Conservation (phyloP, 768 basidiomycete genomes). For the Termitomyces sp. region DNA sequence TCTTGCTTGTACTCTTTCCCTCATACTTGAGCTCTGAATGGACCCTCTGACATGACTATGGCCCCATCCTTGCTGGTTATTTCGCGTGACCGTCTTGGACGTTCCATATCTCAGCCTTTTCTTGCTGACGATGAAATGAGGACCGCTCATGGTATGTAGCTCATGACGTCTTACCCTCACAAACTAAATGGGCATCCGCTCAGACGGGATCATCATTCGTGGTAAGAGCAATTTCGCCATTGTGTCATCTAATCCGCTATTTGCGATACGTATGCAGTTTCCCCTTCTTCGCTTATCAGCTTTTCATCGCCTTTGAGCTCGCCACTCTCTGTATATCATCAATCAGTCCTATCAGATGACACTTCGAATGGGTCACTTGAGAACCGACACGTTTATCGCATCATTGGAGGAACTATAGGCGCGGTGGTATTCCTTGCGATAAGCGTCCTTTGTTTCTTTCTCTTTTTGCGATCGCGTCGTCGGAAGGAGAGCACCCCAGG, state of each 20-base stretch:
- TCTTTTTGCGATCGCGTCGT: conserved; percentile 5
- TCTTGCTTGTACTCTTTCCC: not conserved
- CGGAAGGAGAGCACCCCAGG: not conserved
- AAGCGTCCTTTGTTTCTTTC: not conserved
- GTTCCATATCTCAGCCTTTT: not conserved
- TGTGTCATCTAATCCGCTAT: not conserved
- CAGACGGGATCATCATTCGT: not conserved
- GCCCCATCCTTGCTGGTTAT: not conserved
- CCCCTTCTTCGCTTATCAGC: not conserved
- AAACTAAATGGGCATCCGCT: not conserved
- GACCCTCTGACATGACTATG: not conserved
- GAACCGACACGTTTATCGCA: not conserved
- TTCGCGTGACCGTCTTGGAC: not conserved
- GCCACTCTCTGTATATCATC: not conserved
- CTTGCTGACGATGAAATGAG: not conserved
- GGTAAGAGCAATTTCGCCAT: not conserved
- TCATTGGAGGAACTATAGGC: conserved; percentile 12
- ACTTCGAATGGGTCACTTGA: not conserved
- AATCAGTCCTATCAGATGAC: not conserved
- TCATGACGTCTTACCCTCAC: too few relatives aligned
- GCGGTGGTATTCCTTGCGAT: conserved; percentile 4
- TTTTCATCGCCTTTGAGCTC: not conserved
- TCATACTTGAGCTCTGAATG: not conserved
- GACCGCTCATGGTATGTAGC: not conserved
- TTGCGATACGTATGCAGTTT: too few relatives aligned